Conservation (phyloP, 768 basidiomycete species). For the Clathrus columnatus region DNA sequence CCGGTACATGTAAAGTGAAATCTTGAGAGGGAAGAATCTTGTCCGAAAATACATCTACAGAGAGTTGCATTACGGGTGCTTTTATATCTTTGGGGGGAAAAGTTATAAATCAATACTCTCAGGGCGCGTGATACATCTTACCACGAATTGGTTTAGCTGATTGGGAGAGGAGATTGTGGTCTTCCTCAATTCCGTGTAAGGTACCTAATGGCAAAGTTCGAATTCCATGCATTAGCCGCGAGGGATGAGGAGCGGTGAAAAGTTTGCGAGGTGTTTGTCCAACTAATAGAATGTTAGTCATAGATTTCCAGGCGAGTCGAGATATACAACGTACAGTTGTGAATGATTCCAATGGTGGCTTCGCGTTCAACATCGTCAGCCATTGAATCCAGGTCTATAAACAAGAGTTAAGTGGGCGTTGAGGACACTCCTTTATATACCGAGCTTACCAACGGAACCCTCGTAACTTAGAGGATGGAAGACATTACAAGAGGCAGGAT, state of each 20-base stretch:
- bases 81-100: conserved; percentile 30
- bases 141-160: conserved; percentile 49
- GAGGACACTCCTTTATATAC: background rate
- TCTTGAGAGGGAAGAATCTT: conserved; percentile 53
- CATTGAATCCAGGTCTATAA: conserved; percentile 73
- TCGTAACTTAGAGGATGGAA: conserved; percentile 70
- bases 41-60: conserved; percentile 49
- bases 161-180: conserved; percentile 60
- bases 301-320: background rate
- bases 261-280: conserved; percentile 89
- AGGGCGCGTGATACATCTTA: conserved; percentile 17
- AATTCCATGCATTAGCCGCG: conserved; percentile 62
- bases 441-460: conserved; percentile 11
- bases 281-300: conserved; percentile 36
- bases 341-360: conserved; percentile 90
- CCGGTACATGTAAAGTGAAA: conserved; percentile 49
- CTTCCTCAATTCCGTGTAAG: conserved; percentile 76
- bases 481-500: conserved; percentile 66
- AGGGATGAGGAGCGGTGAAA: conserved; percentile 69
- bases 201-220: conserved; percentile 62
- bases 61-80: conserved; percentile 41
- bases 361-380: conserved; percentile 81
- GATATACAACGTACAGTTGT: conserved; percentile 57
- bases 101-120: conserved; percentile 31
- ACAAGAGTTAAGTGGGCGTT: too few relatives aligned